phyloP scores from a whole-genome alignment of 2,329 filamentous ascomycete species.

The Xylariaceae sp. region DNA sequence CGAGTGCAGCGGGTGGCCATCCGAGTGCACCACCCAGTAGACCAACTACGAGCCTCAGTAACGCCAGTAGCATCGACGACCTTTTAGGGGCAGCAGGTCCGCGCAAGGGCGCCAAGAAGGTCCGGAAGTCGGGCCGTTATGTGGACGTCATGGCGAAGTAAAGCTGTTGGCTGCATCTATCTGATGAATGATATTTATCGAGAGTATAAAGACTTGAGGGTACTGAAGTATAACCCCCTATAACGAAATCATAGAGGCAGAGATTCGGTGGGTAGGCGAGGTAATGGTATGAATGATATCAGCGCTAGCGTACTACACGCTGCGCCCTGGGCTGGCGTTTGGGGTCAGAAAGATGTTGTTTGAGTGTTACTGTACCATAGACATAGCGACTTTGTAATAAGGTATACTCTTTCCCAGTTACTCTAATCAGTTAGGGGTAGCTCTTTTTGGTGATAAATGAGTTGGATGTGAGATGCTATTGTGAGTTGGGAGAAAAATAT shows the following conservation, averaged over 20 bases:
- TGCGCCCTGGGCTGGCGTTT: slow-evolving; percentile 13
- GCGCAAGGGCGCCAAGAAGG: slow-evolving; percentile 71
- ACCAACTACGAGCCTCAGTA: slow-evolving; percentile 83
- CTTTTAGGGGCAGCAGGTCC: slow-evolving; percentile 77
- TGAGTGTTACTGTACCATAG: slow-evolving; percentile 25
- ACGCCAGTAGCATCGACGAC: slow-evolving; percentile 94
- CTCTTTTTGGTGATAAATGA: too few relatives aligned
- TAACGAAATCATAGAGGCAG: neutral
- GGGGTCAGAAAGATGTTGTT: slow-evolving; percentile 5
- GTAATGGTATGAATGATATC: slow-evolving; percentile 6
- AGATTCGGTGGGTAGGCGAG: neutral
- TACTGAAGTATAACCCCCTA: slow-evolving; percentile 11
- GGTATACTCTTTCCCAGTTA: neutral
- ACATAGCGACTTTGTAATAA: slow-evolving; percentile 36
- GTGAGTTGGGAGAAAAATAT: too few relatives aligned
- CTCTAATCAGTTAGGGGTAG: too few relatives aligned
- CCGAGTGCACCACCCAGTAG: slow-evolving; percentile 65
- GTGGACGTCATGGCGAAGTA: slow-evolving; percentile 92
- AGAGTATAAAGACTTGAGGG: neutral
- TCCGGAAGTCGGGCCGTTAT: slow-evolving; percentile 85
- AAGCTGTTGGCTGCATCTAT: neutral
- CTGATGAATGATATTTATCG: neutral
- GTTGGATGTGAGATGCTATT: too few relatives aligned
- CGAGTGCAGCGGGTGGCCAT: slow-evolving; percentile 42
- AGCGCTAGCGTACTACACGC: slow-evolving; percentile 3